Evolutionary conservation across 164 flowering plant genomes (phyloP), one percentile per base, ranked within the genome.

Genomic region (Berberis thunbergii): DNA sequence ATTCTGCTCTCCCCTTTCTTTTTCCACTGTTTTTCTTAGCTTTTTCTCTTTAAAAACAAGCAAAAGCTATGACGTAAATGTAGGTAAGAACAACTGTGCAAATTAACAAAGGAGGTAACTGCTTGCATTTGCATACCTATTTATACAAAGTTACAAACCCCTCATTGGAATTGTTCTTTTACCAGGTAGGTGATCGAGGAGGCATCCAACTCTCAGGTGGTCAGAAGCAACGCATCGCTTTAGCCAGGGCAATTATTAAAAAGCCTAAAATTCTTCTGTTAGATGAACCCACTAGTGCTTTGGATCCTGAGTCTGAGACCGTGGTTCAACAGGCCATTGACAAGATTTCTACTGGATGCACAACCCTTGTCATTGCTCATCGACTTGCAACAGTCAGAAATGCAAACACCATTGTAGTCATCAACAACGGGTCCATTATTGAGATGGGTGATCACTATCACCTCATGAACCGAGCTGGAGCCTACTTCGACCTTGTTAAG

Each of bases 281-380:
- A 48, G 96, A 88, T 53, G 96, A 88, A 73, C 79, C 96, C 44
- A 88, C 96, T 26, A 88, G 96, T 69, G 91, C 96, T 9, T 54
- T 86, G 6, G 95, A 88, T 44, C 69, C 91, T 2, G 86, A 84
- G 56, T 83, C 91, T 2, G 89, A 88, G 69, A 11, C 74, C 41
- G 56, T 73, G 4, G 91, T 86, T 41, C 96, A 88, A 65, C 68
- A 74, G 49, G 81, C 91, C 67, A 84, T 88, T 59, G 89, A 86
- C 64, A 73, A 77, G 59, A 80, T 86, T 58, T 81, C 89, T 10
- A 39, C 39, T 11, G 78, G 79, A 59, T 76, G 89, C 61, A 86
- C 96, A 48, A 82, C 89, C 43, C 45, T 88, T 46, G 84, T 88
- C 67, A 86, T 88, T 63, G 89, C 91, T 68, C 96, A 88, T 64